Base-by-base conservation (phyloP, 2,329 filamentous ascomycete species). In the Colletotrichum brevisporum region DNA sequence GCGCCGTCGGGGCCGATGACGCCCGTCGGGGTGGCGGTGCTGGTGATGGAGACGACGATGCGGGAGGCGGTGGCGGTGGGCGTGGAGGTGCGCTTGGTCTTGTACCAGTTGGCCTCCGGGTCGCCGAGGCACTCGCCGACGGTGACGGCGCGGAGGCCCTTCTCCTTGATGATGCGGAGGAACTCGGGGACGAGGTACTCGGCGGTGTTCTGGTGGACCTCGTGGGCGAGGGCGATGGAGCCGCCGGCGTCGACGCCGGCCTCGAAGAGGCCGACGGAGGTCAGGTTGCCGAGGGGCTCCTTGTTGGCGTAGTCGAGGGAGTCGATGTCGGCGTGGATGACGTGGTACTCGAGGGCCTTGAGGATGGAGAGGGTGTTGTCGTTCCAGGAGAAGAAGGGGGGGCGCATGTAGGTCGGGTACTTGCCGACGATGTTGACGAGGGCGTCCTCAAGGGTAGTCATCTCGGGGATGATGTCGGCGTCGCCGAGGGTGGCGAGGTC, bases 51-150 rank as follows among this genome's bases (percentile, higher is more conserved):
- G 54, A 70, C 47, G 21, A 58, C 57, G 45, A 66, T 58, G 41
- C 45, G 61, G 57, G 63, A 60, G 15, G 62, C 61, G 43, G 69
- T 71, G 57, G 67, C 69, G n/a, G 67, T 63, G 13, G 69, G 69
- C 10, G 69, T 71, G 6, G 67, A 67, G 21, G 69, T 70, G 62
- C 69, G 69, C 57, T 69, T 70, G 48, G 62, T 62, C 53, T 59
- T 66, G 75, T 86, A 85, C 83, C 83, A 86, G 77, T 86, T 85
- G 50, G 72, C 76, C n/a, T 73, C 62, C 4, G 81, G 78, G 71
- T 85, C 83, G 24, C 78, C 80, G 24, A 86, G 76, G 71, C 83
- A 86, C 71, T 84, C 83, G 47, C 84, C 83, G 16, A 85, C 76
- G 16, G 82, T 83, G 26, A 85, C 83, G 12, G 77, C 18, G 63